Base-by-base conservation (phyloP, 2,329 filamentous ascomycete species). In the Pseudogymnoascus sp. region DNA sequence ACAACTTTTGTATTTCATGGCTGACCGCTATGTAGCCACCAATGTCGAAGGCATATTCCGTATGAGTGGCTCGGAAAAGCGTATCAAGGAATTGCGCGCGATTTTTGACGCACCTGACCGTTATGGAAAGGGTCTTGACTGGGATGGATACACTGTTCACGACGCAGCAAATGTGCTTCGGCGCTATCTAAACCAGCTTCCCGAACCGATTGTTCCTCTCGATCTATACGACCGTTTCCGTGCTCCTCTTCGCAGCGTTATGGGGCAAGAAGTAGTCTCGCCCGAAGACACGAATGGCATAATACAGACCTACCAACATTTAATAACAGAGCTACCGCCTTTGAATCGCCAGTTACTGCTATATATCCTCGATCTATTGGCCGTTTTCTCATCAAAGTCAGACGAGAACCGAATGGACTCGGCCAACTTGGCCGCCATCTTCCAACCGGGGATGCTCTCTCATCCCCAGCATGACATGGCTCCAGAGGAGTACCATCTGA, bases 401-500 rank as follows among this genome's bases (percentile, higher is more conserved):
- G 92, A 97, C 66, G 82, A 95, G 69, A 99, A 99, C 73, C 88
- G 94, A 65, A 99, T 99, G 92, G 95, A 88, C 12, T 92, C 92
- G 3, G 86, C 89, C 67, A 99, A 99, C 70, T 76, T 99, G 48
- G 90, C 94, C 8, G 92, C 94, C 60, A 99, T 99, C 69, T 99
- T 99, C 72, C 94, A 99, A 71, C 94, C 94, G 0, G 94, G 94
- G 60, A 89, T 99, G 76, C 81, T 99, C 12, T 96, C 92, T 2
- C 94, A 99, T 71, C 94, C 94, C 0, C 79, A 83, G 62, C 94
- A 99, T 72, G 92, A 95, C 69, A 97, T 99, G 92, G 86, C 90
- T 0, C 94, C 94, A 0, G 83, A 89, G 61, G 92, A 97, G 70
- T 99, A 99, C 71, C 86, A 90, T 30, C 78, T 99, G 5, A 97